Conservation (phyloP, 1,284 basidiomycete species). For the Ceratobasidium sp. region DNA sequence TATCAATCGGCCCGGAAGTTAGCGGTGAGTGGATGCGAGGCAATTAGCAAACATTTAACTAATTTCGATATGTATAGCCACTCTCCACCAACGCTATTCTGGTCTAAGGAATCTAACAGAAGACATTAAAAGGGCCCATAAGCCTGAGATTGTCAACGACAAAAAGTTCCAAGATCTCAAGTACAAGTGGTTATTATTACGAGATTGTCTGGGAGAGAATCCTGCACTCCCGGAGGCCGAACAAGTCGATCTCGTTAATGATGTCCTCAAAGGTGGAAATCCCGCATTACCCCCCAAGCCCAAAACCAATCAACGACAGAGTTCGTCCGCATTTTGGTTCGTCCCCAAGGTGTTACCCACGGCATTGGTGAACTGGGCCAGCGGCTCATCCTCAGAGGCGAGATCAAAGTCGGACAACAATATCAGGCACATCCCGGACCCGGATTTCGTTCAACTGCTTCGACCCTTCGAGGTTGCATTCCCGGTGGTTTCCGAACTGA, state of each 20-base stretch:
- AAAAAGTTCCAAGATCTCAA: conserved; percentile 27
- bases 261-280: conserved; percentile 12
- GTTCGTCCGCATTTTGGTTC: too few species aligned
- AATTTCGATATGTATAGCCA: neutral
- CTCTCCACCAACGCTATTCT: conserved; percentile 12
- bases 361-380: neutral
- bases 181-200: conserved; percentile 13
- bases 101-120: neutral
- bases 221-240: neutral
- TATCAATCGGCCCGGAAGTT: conserved; percentile 6
- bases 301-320: neutral
- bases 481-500: conserved; percentile 31
- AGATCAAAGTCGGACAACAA: neutral
- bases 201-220: conserved; percentile 11
- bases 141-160: conserved; percentile 16
- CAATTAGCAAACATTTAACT: neutral
- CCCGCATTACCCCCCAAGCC: neutral
- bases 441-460: conserved; percentile 13
- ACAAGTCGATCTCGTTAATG: conserved; percentile 26
- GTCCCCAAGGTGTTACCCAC: neutral
- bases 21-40: conserved; percentile 19
- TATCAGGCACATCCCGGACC: neutral
- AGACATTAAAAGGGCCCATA: neutral
- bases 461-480: neutral
- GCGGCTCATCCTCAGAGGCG: neutral